Percentiles rank a stretch among this genome's conserved stretches.
phyloP scores from a whole-genome alignment of 2,329 filamentous ascomycete species.

The Pseudocercospora musae region DNA sequence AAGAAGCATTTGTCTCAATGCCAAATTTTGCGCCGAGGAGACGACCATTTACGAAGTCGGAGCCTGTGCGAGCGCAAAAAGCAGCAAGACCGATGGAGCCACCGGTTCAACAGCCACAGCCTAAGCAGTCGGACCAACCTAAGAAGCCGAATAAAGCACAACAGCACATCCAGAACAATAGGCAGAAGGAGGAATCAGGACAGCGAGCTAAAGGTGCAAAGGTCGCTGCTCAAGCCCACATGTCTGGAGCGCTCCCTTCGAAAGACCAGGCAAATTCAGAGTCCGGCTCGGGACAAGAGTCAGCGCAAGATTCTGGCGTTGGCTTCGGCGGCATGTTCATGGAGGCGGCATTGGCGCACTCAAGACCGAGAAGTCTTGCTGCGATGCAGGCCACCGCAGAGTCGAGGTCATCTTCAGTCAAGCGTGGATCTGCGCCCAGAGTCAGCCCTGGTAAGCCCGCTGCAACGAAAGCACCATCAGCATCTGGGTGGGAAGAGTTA shows the following conservation, averaged over 20 bases:
- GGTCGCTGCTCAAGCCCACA: slow-evolving; percentile 17
- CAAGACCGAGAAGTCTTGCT: background rate
- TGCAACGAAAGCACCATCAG: background rate
- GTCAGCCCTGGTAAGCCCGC: background rate
- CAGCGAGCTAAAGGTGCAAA: slow-evolving; percentile 3
- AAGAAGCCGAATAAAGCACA: slow-evolving; percentile 2
- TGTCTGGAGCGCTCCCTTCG: slow-evolving; percentile 25
- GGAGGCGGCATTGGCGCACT: background rate
- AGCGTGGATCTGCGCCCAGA: background rate
- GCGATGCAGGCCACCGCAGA: slow-evolving; percentile 12
- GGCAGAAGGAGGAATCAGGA: background rate
- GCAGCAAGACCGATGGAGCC: background rate
- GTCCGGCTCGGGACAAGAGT: background rate
- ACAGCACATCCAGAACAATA: slow-evolving; percentile 6
- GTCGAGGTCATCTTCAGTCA: slow-evolving; percentile 2
- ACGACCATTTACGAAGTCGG: background rate
- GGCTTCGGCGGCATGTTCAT: background rate
- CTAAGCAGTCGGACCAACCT: background rate
- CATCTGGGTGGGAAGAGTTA: background rate
- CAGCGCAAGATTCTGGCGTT: slow-evolving; percentile 11
- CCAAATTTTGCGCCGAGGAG: background rate
- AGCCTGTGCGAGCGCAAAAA: background rate
- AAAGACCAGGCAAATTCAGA: background rate
- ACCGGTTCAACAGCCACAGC: background rate
- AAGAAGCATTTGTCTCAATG: slow-evolving; percentile 22